Percentiles rank a stretch among this genome's conserved stretches.
Evolutionary conservation across 108 stramenopile species (phyloP).

Genomic region (Pseudonitzschia delicatissima): DNA sequence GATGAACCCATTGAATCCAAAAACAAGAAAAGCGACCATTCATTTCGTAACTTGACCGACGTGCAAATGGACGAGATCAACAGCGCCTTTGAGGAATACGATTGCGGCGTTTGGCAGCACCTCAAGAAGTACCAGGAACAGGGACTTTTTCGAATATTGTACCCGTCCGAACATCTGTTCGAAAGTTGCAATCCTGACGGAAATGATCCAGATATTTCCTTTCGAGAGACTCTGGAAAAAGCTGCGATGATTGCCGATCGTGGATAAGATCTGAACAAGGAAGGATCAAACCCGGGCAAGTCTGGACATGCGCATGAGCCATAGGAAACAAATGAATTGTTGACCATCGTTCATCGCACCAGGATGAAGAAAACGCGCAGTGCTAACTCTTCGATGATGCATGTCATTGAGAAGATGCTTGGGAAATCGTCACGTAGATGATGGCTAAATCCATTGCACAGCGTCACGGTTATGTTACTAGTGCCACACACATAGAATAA

Average conservation of each 20-base stretch:
- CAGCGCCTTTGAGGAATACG: background rate
- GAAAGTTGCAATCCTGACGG: background rate
- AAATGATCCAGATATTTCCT: background rate
- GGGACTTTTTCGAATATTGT: slow-evolving; percentile 1
- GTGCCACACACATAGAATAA: too few species aligned
- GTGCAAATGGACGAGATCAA: background rate
- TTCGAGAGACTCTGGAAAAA: background rate
- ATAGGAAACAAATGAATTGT: too few species aligned
- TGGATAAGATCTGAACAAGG: too few species aligned
- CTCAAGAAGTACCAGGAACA: background rate
- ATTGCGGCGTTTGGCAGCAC: slow-evolving; percentile 5
- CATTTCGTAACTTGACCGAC: background rate
- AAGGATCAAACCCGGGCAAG: too few species aligned
- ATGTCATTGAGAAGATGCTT: too few species aligned
- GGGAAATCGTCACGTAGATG: too few species aligned
- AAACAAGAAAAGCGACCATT: background rate
- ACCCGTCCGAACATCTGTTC: background rate
- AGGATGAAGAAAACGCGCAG: too few species aligned
- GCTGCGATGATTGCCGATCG: background rate
- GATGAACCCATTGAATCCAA: background rate
- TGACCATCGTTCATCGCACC: too few species aligned
- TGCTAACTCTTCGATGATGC: too few species aligned
- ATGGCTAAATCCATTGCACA: too few species aligned
- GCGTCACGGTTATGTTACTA: too few species aligned
- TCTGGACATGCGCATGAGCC: too few species aligned